Evolutionary conservation across 2,329 filamentous ascomycete species (phyloP), one percentile per base, ranked within the genome.

Genomic region (Cytospora leucostoma): DNA sequence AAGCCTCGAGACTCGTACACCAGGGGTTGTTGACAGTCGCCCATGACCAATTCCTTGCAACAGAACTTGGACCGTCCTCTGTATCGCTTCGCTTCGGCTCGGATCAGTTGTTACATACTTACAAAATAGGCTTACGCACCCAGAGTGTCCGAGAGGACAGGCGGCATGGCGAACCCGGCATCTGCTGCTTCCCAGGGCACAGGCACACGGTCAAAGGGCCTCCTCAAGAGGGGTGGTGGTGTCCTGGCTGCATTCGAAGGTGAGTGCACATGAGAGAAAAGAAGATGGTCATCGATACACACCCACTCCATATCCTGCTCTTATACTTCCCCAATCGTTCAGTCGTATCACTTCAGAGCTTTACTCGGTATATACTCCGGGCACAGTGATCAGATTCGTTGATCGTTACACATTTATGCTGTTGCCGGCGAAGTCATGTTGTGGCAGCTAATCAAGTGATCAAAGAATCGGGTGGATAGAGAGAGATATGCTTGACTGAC

Each of bases 201-300:
- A 19, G 40, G 40, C n/a, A n/a, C 56, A 27, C 62, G 63, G n/a
- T 47, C 57, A 17, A 58, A 63, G 47, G 47, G 56, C 59, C 77
- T 76, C 34, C 74, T 86, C 61, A 88, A 87, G 76, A 79, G 84
- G 71, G 27, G 27, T 27, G 27, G 27, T 27, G 85, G 80, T 68
- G 82, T 85, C 61, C 84, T 87, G 73, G 79, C 84, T 66, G 81
- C 82, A 44, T 87, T 87, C 77, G 83, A 87, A 76, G 84, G 85
- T 86, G 79, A 70, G 78, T 56, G n/a, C n/a, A n/a, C n/a, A n/a
- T n/a, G n/a, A n/a, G 19, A 17, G 21, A 19, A 15, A 32, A 1
- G 19, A 37, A 40, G 17, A 21, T 32, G 3, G 33, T 21, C 19
- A 52, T 27, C 21, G 15, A 15, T 40, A 40, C 37, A 40, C 37